phyloP scores from a whole-genome alignment of 129 eudicot genomes.

The Lonicera japonica region DNA sequence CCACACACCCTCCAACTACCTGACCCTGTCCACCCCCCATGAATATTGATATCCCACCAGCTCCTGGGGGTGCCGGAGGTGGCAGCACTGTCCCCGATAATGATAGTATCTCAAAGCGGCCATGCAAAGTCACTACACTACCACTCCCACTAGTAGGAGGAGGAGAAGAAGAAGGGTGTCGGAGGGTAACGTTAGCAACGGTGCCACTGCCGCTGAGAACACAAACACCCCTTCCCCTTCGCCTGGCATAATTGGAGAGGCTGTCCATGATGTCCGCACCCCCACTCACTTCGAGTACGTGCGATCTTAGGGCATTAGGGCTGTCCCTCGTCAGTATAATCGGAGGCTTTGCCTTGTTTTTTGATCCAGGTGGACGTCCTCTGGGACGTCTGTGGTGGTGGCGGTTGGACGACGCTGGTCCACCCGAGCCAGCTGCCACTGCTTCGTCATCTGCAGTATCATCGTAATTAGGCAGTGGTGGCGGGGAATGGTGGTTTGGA shows the following conservation, averaged over 20 bases:
- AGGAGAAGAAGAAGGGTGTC: constrained; percentile 42
- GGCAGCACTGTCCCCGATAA: constrained; percentile 60
- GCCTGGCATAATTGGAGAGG: constrained; percentile 39
- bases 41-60: constrained; percentile 51
- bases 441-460: background rate
- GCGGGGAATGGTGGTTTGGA: background rate
- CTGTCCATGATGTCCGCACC: constrained; percentile 53
- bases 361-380: constrained; percentile 74
- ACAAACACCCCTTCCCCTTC: constrained; percentile 64
- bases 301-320: constrained; percentile 58
- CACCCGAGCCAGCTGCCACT: constrained; percentile 18
- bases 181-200: constrained; percentile 44
- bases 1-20: constrained; percentile 59
- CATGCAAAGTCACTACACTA: constrained; percentile 43
- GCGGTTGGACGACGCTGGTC: constrained; percentile 15
- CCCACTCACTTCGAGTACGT: constrained; percentile 46
- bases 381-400: constrained; percentile 33
- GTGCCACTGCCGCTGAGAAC: constrained; percentile 57
- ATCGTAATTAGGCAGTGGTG: too few relatives aligned
- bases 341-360: constrained; percentile 64
- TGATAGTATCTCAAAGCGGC: constrained; percentile 53
- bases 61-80: constrained; percentile 69
- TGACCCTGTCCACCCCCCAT: constrained; percentile 60
- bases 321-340: constrained; percentile 48
- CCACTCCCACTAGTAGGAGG: constrained; percentile 22